Conservation (phyloP, 1,139 yeast species). For the Zygoascus hellenicus region DNA sequence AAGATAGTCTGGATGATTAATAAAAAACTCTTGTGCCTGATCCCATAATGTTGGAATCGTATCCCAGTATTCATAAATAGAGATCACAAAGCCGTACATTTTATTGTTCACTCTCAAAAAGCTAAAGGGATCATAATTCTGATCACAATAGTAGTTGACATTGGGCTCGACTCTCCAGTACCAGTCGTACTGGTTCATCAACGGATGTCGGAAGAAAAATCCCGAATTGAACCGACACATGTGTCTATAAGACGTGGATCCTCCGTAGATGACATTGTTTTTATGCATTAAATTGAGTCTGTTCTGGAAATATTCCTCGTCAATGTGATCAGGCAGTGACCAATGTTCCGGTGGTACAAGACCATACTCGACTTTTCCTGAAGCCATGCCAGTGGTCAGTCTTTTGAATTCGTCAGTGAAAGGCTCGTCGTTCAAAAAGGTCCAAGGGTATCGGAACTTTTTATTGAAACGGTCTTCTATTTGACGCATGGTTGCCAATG, state of each 20-base stretch:
- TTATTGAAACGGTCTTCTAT: conserved; percentile 56
- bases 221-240: conserved; percentile 86
- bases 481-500: conserved; percentile 58
- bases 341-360: conserved; percentile 57
- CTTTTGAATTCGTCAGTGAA: conserved; percentile 60
- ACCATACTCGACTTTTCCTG: conserved; percentile 75
- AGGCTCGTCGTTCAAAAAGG: conserved; percentile 76
- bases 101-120: conserved; percentile 66
- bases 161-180: conserved; percentile 95
- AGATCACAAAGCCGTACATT: conserved; percentile 80
- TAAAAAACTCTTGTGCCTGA: conserved; percentile 57
- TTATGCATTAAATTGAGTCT: conserved; percentile 51
- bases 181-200: conserved; percentile 64
- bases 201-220: conserved; percentile 65
- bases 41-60: conserved; percentile 85
- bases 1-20: conserved; percentile 54
- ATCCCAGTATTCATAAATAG: conserved; percentile 69
- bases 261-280: conserved; percentile 68
- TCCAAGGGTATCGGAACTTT: conserved; percentile 67
- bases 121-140: conserved; percentile 66
- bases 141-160: conserved; percentile 78
- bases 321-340: conserved; percentile 55
- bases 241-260: conserved; percentile 68
- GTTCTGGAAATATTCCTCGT: conserved; percentile 40
- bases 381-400: conserved; percentile 74